Base-by-base conservation (phyloP, 1,284 basidiomycete genomes). In the Malassezia brasiliensis region DNA sequence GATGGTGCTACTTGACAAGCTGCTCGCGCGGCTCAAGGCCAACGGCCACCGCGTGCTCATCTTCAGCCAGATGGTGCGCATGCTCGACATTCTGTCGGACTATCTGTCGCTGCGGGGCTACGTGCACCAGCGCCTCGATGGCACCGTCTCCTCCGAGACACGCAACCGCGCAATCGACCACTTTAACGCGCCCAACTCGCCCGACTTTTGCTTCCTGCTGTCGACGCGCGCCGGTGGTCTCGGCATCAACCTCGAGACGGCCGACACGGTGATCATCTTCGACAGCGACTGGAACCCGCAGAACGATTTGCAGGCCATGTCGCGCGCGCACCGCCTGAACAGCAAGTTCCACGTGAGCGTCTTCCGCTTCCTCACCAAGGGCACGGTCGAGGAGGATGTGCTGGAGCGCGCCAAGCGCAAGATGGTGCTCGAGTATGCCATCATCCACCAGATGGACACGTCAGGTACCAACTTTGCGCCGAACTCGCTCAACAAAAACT, bases 391-490 rank as follows among this genome's bases (percentile, higher is more conserved):
- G 77, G 94, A 98, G 77, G 93, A 98, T 70, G 88, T 98, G 22
- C 81, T 99, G 38, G 93, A 99, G 78, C 83, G 91, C 40, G 94
- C 94, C 17, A 93, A 94, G 82, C 87, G 91, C 79, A 98, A 98
- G 80, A 98, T 98, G 93, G 90, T 98, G 52, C 80, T 99, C 64
- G 94, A 99, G 77, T 96, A 98, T 79, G 94, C 93, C 49, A 96
- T 99, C 79, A 96, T 99, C 80, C 93, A 96, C 77, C 93, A 98
- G 78, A 96, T 98, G 85, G 94, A 99, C 78, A 99, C 94, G 30
- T 91, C 90, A 35, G 94, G 96, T 63, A 88, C 88, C 45, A 90
- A 96, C 77, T 84, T 98, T 63, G 86, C 67, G 41, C 84, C 86
- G 50, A 88, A 89, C 42, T 59, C 62, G 8, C 50, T 59, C n/a